These are phyloP conservation scores for Gnaphalium uliginosum DNA, from an alignment of 129 eudicot species.

Conservation along the genomic window DNA sequence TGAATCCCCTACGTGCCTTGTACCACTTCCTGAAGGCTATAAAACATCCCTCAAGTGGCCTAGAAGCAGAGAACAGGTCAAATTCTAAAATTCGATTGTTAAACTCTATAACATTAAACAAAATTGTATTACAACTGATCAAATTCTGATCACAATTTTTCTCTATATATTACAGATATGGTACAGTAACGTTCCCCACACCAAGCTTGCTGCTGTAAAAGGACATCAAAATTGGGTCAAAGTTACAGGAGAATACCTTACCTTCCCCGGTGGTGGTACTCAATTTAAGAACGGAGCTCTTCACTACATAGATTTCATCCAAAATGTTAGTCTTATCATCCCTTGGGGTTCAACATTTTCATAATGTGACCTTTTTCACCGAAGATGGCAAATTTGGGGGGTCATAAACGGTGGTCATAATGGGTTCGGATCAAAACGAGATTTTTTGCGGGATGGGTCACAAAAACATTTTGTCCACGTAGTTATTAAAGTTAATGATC, in stretches of 20 bases:
- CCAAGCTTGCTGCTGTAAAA: conserved; percentile 67
- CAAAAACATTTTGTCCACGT: not conserved
- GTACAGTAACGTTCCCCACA: conserved; percentile 66
- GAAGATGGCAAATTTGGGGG: not conserved
- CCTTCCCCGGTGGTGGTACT: conserved; percentile 77
- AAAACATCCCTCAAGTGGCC: conserved; percentile 60
- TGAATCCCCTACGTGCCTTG: conserved; percentile 70
- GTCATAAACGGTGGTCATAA: not conserved
- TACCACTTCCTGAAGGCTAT: conserved; percentile 61
- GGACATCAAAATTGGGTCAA: conserved; percentile 76
- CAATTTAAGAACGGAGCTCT: conserved; percentile 69
- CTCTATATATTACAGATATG: conserved; percentile 44
- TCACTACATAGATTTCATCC: conserved; percentile 66
- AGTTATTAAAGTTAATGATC: not conserved
- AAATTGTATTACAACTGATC: not conserved
- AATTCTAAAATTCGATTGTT: not conserved
- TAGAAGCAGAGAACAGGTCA: conserved; percentile 64
- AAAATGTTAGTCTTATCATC: conserved; percentile 40
- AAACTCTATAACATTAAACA: not conserved
- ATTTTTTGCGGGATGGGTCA: not conserved
- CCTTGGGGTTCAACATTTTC: not conserved
- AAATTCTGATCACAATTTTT: not conserved
- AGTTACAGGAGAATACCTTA: conserved; percentile 55
- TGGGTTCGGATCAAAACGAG: not conserved
- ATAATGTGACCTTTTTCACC: not conserved